Evolutionary conservation across 1,139 yeast genomes (phyloP).

Genomic region (Hyphopichia buzzinii): DNA sequence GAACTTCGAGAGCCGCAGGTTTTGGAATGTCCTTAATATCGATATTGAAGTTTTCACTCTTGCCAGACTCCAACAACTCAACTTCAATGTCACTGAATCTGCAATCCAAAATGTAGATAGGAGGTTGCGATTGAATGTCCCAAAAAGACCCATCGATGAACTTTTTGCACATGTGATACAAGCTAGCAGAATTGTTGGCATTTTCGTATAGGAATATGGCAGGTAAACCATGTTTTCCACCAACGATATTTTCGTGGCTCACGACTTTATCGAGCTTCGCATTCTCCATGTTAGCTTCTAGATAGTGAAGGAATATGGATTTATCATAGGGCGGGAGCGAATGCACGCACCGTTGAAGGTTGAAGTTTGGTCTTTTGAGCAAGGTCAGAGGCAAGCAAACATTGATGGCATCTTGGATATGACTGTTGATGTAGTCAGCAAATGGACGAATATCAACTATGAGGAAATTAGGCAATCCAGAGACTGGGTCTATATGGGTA

Average conservation of each 20-base stretch:
- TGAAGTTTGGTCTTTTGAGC: slow-evolving; percentile 64
- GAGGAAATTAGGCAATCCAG: slow-evolving; percentile 25
- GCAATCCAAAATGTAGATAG: slow-evolving; percentile 30
- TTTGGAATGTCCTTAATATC: background rate
- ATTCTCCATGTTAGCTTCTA: slow-evolving; percentile 4
- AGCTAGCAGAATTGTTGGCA: slow-evolving; percentile 31
- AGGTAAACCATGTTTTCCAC: slow-evolving; percentile 31
- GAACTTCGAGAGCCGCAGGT: slow-evolving; percentile 1
- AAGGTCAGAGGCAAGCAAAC: slow-evolving; percentile 78
- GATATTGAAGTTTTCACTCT: slow-evolving; percentile 2
- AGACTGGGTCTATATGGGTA: slow-evolving; percentile 5
- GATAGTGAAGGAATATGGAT: slow-evolving; percentile 20
- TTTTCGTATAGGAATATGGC: slow-evolving; percentile 33
- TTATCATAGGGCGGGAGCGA: slow-evolving; percentile 52
- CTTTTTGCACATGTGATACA: slow-evolving; percentile 49
- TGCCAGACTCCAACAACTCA: slow-evolving; percentile 14
- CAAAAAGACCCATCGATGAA: slow-evolving; percentile 37
- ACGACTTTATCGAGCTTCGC: background rate
- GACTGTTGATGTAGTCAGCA: slow-evolving; percentile 54
- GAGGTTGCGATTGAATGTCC: slow-evolving; percentile 18
- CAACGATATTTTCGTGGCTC: slow-evolving; percentile 12
- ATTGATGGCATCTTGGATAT: slow-evolving; percentile 58
- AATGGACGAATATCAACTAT: slow-evolving; percentile 71
- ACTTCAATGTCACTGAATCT: slow-evolving; percentile 33
- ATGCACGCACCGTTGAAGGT: slow-evolving; percentile 53